Evolutionary conservation across 257 asterid species (phyloP).

Genomic region (Primulina huaijiensis): DNA sequence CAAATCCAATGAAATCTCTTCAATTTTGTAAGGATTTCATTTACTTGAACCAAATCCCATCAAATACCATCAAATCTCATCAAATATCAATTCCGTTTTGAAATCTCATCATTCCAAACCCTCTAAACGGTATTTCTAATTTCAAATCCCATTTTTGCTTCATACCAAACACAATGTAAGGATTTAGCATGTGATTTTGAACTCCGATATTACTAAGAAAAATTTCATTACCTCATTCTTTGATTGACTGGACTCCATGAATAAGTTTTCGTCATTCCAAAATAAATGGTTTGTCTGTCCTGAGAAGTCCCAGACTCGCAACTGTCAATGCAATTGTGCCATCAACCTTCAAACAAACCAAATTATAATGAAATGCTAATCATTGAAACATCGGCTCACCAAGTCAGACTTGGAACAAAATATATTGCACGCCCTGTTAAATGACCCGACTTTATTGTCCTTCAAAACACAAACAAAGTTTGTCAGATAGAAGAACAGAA

Average conservation of each 20-base stretch:
- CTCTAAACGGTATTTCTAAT: no score
- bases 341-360: conserved; percentile 22
- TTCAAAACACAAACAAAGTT: conserved; percentile 28
- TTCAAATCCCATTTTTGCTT: no score
- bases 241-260: conserved; percentile 28
- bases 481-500: conserved; percentile 24
- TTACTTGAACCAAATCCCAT: no score
- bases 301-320: conserved; percentile 75
- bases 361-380: conserved; percentile 19
- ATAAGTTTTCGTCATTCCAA: conserved; percentile 30
- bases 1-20: no score
- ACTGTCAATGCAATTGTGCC: conserved; percentile 36
- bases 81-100: no score
- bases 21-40: no score
- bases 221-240: conserved; percentile 43
- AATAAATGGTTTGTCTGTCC: conserved; percentile 52
- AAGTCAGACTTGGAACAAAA: conserved; percentile 40
- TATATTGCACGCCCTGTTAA: conserved; percentile 38
- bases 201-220: no score
- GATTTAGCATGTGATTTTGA: no score
- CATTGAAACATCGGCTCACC: conserved; percentile 43
- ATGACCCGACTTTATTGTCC: conserved; percentile 48
- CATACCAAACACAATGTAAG: no score
- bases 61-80: no score
- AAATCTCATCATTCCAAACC: no score